phyloP scores from a whole-genome alignment of 2,329 filamentous ascomycete genomes.

The Teratosphaeria destructans region DNA sequence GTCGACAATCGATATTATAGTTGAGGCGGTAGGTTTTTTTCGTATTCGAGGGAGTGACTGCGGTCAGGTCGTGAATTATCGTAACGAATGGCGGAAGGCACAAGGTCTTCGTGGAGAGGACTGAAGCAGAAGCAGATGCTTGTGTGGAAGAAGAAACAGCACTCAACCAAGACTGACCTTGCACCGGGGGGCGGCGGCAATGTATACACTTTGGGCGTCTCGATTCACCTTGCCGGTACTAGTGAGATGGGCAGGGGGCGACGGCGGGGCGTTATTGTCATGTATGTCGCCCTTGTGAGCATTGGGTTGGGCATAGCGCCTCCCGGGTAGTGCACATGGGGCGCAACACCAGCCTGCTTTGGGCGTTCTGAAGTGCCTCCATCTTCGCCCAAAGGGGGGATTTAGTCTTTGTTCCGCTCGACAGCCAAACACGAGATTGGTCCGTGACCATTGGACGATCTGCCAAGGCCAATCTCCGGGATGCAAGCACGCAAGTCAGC shows the following conservation, averaged over 20 bases:
- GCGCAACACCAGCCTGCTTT: background rate
- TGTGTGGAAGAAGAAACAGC: conserved; percentile 6
- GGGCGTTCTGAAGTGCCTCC: background rate
- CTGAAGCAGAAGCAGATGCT: conserved; percentile 5
- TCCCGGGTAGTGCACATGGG: background rate
- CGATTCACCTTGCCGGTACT: background rate
- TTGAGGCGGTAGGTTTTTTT: background rate
- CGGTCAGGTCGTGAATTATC: conserved; percentile 2
- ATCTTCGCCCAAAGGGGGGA: background rate
- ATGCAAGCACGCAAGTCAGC: background rate
- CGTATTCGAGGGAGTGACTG: conserved; percentile 21
- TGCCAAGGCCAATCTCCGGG: background rate
- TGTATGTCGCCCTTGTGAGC: background rate
- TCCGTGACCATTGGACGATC: background rate
- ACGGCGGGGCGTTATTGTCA: background rate
- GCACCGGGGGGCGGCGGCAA: background rate
- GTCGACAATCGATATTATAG: conserved; percentile 1
- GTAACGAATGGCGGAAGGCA: conserved; percentile 20
- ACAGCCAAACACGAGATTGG: background rate
- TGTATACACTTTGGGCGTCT: background rate
- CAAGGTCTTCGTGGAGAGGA: conserved; percentile 7
- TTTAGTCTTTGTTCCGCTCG: background rate
- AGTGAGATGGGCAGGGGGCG: background rate
- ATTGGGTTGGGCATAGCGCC: background rate
- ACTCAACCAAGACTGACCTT: background rate